Conservation (phyloP, 345 rosid species). For the Melaleuca alternifolia region DNA sequence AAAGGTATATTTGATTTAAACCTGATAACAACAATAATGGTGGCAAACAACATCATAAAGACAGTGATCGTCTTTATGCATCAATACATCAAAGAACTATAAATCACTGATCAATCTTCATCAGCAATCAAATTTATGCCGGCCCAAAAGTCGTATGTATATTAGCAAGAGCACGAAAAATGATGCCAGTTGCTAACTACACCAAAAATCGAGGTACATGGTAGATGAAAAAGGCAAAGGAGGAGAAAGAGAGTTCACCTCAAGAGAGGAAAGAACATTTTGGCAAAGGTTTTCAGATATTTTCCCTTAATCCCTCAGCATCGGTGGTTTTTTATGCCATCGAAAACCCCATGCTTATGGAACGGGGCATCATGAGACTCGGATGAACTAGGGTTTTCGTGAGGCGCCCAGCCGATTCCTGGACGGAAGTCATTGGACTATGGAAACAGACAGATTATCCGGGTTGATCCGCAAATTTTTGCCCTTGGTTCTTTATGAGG, state of each 20-base stretch:
- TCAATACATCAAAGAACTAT: no score
- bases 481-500: background rate
- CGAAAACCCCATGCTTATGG: background rate
- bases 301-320: background rate
- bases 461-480: background rate
- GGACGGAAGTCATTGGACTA: background rate
- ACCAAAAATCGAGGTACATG: background rate
- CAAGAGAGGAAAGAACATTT: background rate
- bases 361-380: background rate
- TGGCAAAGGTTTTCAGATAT: background rate
- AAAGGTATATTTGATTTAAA: no score
- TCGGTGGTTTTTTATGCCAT: background rate
- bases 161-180: background rate
- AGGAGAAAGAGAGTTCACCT: background rate
- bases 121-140: background rate
- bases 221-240: background rate
- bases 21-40: no score
- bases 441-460: no score
- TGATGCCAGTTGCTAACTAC: background rate
- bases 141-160: background rate
- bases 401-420: background rate
- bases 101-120: no score
- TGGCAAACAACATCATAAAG: no score
- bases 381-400: background rate
- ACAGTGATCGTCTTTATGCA: no score